Evolutionary conservation across 179 eudicot species (phyloP), one percentile per base, ranked within the genome.

Genomic region (Heliamphora pulchella): DNA sequence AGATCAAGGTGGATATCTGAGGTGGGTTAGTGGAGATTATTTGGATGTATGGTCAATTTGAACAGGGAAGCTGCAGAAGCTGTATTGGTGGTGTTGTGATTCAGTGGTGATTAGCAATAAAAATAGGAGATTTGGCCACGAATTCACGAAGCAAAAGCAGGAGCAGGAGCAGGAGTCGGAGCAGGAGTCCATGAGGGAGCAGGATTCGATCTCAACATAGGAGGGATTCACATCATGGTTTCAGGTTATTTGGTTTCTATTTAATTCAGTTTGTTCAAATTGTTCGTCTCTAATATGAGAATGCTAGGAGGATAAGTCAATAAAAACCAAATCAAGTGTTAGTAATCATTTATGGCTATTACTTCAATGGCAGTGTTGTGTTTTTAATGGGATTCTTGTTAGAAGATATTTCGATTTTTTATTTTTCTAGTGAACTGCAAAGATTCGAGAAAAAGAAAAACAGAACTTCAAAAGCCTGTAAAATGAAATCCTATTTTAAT

Each of bases 121-220:
- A 54, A 54, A 8, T 54, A 54, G 58, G 58, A 54, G 68, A 2
- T 81, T 82, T 81, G 85, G 87, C 85, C 80, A 91, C 89, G 94
- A 86, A 89, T 81, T 84, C 89, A 75, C 86, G 85, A 76, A 90
- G 88, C 87, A 85, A 90, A 50, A 91, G 91, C 87, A 80, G 95
- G 18, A 91, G 96, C 90, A 85, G 93, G 88, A 91, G 91, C 87
- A 80, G 95, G 18, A 91, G 96, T 90, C 84, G 93, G 88, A 91
- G 97, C 91, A 85, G 93, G 87, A 92, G 97, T 75, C 97, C 97
- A 6, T 79, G 89, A 76, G 93, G 86, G 86, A 93, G 89, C 80
- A 89, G 88, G 82, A 86, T 89, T 67, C 90, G 92, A 82, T 81
- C 97, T 77, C 80, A 84, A 61, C 93, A 86, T 88, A 92, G 93